phyloP scores from a whole-genome alignment of 106 monocot genomes.

The Posidonia australis region DNA sequence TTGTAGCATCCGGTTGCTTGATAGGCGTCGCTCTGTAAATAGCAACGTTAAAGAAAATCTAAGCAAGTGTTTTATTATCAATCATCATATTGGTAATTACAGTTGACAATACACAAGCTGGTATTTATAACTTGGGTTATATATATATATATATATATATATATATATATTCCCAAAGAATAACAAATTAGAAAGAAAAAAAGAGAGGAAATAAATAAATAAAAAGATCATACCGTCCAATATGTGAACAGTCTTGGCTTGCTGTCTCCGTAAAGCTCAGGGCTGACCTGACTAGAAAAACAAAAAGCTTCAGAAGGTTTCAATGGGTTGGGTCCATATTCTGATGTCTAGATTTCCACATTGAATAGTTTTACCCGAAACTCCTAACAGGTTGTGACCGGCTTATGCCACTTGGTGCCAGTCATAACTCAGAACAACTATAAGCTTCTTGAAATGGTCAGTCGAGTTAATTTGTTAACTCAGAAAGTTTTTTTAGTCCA shows the following conservation, averaged over 20 bases:
- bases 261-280: constrained; percentile 99
- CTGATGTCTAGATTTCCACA: neutral
- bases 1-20: constrained; percentile 78
- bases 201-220: neutral
- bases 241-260: constrained; percentile 95
- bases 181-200: too few relatives aligned
- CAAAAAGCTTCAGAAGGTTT: constrained; percentile 48
- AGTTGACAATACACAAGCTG: too few relatives aligned
- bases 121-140: too few relatives aligned
- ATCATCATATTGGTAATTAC: too few relatives aligned
- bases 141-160: too few relatives aligned
- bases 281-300: constrained; percentile 99
- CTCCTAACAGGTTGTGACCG: too few relatives aligned
- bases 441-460: neutral
- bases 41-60: too few relatives aligned
- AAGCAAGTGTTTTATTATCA: too few relatives aligned
- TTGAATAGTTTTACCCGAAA: neutral
- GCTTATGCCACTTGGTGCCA: neutral
- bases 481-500: too few relatives aligned
- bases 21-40: constrained; percentile 55
- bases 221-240: constrained; percentile 58
- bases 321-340: neutral
- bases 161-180: too few relatives aligned
- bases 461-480: neutral
- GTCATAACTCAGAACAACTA: too few relatives aligned